phyloP scores from a whole-genome alignment of 1,284 basidiomycete genomes.

The Blastosporella zonata region DNA sequence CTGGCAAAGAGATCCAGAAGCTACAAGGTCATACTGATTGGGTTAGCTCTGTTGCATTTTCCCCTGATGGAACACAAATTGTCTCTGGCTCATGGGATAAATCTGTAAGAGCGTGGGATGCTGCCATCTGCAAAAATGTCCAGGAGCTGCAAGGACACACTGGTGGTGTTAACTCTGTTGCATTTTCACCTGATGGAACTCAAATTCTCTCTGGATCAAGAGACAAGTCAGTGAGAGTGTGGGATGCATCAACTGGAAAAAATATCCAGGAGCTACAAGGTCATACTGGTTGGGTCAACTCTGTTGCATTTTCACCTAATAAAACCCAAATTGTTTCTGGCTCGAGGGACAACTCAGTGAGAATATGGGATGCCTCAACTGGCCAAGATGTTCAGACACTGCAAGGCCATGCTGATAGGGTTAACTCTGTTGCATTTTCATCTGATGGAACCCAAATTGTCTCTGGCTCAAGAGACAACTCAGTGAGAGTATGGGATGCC shows the following conservation, averaged over 20 bases:
- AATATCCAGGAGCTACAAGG: not conserved
- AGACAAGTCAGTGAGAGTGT: constrained; percentile 4
- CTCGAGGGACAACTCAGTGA: constrained; percentile 5
- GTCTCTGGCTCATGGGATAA: constrained; percentile 11
- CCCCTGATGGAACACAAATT: constrained; percentile 11
- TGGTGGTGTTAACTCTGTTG: not conserved
- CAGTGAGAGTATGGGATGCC: too few species aligned
- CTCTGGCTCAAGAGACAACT: too few species aligned
- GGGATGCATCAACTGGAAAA: constrained; percentile 4
- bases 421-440: constrained; percentile 1
- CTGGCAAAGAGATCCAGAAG: not conserved
- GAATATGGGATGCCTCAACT: constrained; percentile 13
- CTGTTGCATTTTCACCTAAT: constrained; percentile 12
- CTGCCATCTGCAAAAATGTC: not conserved
- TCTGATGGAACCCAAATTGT: too few species aligned
- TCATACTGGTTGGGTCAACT: not conserved
- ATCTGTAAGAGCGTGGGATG: constrained; percentile 13
- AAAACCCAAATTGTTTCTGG: constrained; percentile 12
- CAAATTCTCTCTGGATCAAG: not conserved
- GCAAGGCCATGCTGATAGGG: not conserved
- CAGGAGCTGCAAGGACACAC: not conserved
- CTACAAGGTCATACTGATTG: not conserved
- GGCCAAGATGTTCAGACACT: not conserved
- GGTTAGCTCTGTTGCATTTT: constrained; percentile 13
- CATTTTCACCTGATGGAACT: not conserved